A percentile compares a stretch with the other conserved stretches of the same genome.
These are phyloP conservation scores for Boletus sp. DNA, from an alignment of 768 basidiomycete species.

Conservation along the genomic window DNA sequence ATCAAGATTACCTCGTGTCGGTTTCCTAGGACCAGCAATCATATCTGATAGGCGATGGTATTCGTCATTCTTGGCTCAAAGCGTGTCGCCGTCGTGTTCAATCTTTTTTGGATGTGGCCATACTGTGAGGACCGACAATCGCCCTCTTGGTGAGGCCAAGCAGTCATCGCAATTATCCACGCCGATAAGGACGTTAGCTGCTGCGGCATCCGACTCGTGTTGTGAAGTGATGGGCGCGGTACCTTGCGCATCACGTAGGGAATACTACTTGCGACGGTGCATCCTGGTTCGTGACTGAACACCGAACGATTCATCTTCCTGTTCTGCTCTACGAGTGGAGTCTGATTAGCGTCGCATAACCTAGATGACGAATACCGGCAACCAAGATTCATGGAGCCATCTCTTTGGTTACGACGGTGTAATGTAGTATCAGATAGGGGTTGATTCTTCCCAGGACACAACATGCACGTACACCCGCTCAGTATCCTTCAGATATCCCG, in stretches of 20 bases:
- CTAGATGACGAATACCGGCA: not conserved
- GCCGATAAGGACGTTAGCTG: not conserved
- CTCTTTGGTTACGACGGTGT: no score
- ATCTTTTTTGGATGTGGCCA: not conserved
- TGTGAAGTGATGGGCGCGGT: not conserved
- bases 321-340: not conserved
- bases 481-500: not conserved
- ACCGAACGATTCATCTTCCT: not conserved
- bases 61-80: not conserved
- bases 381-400: not conserved
- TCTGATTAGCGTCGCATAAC: not conserved
- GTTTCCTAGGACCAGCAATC: not conserved
- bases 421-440: not conserved
- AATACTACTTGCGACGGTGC: not conserved
- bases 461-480: not conserved
- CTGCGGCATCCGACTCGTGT: not conserved
- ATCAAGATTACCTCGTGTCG: not conserved
- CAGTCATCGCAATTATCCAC: not conserved
- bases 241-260: not conserved
- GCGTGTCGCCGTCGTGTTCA: not conserved
- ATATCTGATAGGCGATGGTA: not conserved
- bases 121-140: not conserved
- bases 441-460: not conserved
- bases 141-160: not conserved
- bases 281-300: not conserved